phyloP scores from a whole-genome alignment of 2,329 filamentous ascomycete genomes.

The Talaromyces sp. region DNA sequence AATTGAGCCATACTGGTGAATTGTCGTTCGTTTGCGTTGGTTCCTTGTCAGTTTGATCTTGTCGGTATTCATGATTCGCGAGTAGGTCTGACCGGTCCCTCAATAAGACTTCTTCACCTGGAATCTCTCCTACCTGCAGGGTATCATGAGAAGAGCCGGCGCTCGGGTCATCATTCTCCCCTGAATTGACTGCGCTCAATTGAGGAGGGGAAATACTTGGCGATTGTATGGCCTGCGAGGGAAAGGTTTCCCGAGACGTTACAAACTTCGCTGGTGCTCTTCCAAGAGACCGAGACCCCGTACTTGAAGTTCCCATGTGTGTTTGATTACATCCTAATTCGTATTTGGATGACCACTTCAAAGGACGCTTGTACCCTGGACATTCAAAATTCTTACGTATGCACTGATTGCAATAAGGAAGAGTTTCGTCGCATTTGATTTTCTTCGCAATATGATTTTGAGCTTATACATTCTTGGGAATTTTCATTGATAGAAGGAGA shows the following conservation, averaged over 20 bases:
- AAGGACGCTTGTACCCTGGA: slow-evolving; percentile 10
- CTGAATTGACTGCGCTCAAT: not conserved
- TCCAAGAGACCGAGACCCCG: not conserved
- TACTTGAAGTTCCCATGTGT: not conserved
- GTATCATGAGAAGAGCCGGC: not conserved
- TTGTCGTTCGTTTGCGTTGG: not conserved
- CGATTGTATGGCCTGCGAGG: not conserved
- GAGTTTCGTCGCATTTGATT: slow-evolving; percentile 13
- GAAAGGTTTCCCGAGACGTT: not conserved
- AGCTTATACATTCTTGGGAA: not conserved
- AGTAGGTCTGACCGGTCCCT: not conserved
- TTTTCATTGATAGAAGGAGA: not conserved
- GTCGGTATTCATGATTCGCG: not conserved
- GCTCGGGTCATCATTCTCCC: not conserved
- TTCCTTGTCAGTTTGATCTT: not conserved
- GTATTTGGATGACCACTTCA: slow-evolving; percentile 12
- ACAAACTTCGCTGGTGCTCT: not conserved
- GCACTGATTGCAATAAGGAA: slow-evolving; percentile 11
- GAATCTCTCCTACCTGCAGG: not conserved
- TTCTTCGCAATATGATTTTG: not conserved
- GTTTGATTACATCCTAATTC: not conserved
- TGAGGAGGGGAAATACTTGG: not conserved
- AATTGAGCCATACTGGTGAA: not conserved
- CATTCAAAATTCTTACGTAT: slow-evolving; percentile 7
- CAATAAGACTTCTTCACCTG: not conserved